Evolutionary conservation across 2,329 filamentous ascomycete species (phyloP).

Genomic region (Akanthomyces uredinophilus): DNA sequence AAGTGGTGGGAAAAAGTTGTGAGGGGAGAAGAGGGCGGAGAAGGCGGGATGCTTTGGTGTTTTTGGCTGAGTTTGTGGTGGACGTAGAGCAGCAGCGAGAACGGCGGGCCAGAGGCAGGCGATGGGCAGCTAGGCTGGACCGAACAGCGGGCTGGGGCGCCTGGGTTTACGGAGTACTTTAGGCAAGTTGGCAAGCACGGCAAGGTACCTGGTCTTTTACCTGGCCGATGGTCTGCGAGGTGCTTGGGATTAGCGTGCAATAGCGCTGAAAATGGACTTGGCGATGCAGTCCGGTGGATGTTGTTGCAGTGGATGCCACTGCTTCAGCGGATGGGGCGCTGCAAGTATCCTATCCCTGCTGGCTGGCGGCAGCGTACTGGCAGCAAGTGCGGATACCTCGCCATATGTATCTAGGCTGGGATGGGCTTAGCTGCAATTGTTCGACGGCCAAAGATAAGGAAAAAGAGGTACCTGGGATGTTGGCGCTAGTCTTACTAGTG

Average conservation of each 20-base stretch:
- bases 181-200: too few species aligned
- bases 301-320: slow-evolving; percentile 5
- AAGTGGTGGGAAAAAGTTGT: neutral
- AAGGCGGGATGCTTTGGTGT: slow-evolving; percentile 14
- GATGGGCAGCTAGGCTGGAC: neutral
- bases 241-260: slow-evolving; percentile 1
- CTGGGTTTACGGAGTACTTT: too few species aligned
- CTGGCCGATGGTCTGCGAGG: neutral
- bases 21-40: slow-evolving; percentile 7
- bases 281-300: slow-evolving; percentile 13
- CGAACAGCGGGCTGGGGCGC: too few species aligned
- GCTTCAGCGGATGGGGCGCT: neutral
- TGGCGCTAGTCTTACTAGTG: too few species aligned
- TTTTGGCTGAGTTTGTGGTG: neutral
- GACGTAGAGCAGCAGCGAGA: neutral
- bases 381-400: too few species aligned
- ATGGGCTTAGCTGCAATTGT: neutral
- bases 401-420: neutral
- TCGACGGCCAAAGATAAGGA: neutral
- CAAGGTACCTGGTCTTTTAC: too few species aligned
- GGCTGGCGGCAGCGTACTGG: neutral
- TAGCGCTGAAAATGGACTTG: slow-evolving; percentile 6
- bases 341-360: neutral
- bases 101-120: neutral
- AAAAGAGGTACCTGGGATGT: neutral